A percentile compares a stretch with the other conserved stretches of the same genome.
phyloP scores from a whole-genome alignment of 2,329 filamentous ascomycete genomes.

The Fusarium gaditjirri region DNA sequence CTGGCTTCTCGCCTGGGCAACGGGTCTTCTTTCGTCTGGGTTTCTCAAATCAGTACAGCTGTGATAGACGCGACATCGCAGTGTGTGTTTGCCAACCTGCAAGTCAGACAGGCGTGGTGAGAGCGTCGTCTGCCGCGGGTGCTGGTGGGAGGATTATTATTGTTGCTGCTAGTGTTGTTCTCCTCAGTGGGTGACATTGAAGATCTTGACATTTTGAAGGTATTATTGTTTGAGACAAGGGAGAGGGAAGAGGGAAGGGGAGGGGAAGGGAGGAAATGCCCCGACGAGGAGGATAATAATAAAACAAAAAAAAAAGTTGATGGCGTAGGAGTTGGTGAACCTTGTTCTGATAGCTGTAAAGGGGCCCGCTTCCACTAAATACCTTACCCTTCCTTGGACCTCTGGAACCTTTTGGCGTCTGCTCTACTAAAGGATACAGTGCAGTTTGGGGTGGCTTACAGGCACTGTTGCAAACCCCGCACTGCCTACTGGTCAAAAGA shows the following conservation, averaged over 20 bases:
- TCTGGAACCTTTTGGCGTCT: neutral
- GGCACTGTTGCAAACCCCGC: slow-evolving; percentile 33
- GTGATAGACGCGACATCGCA: neutral
- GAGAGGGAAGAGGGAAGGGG: neutral
- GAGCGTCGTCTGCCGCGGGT: slow-evolving; percentile 52
- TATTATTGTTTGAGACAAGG: neutral
- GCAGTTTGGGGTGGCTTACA: neutral
- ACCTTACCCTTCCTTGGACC: slow-evolving; percentile 5
- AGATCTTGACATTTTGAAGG: slow-evolving; percentile 16
- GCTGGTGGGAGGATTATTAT: slow-evolving; percentile 24
- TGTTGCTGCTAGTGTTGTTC: slow-evolving; percentile 6
- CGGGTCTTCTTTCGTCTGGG: slow-evolving; percentile 60
- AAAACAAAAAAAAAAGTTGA: neutral
- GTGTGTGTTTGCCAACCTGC: slow-evolving; percentile 51
- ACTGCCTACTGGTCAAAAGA: slow-evolving; percentile 21
- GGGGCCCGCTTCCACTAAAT: slow-evolving; percentile 40
- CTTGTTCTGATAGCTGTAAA: slow-evolving; percentile 16
- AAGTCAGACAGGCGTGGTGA: slow-evolving; percentile 58
- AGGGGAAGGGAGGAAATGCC: neutral
- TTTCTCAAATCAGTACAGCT: neutral
- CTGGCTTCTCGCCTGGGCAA: slow-evolving; percentile 62
- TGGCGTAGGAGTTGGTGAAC: slow-evolving; percentile 2
- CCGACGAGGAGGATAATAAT: neutral
- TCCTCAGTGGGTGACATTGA: slow-evolving; percentile 50
- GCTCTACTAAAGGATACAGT: neutral